Evolutionary conservation across 2,329 filamentous ascomycete genomes (phyloP).

Genomic region (Fusarium neocosmosporiellum): DNA sequence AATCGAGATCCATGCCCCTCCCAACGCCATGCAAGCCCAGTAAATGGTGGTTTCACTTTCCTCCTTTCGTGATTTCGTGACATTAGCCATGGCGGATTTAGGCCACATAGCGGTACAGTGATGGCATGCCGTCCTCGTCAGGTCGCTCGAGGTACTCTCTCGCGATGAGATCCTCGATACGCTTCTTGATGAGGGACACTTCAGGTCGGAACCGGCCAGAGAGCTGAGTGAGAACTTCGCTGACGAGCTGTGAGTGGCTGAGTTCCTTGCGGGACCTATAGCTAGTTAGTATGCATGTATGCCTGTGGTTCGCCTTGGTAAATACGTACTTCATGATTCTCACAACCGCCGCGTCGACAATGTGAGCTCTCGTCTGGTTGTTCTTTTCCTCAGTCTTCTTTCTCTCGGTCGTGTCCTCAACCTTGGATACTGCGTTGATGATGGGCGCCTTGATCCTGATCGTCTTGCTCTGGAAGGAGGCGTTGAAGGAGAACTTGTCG

Average conservation of each 20-base stretch:
- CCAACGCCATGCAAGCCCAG: conserved; percentile 39
- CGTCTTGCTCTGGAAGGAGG: conserved; percentile 82
- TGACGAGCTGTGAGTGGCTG: conserved; percentile 74
- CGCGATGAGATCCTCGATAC: conserved; percentile 81
- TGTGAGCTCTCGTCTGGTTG: conserved; percentile 75
- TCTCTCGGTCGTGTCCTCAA: conserved; percentile 78
- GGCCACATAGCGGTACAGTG: conserved; percentile 78
- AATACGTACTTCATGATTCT: conserved; percentile 84
- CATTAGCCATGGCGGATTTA: conserved; percentile 49
- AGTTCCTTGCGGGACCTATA: conserved; percentile 78
- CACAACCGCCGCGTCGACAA: conserved; percentile 81
- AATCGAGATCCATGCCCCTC: conserved; percentile 22
- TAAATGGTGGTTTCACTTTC: conserved; percentile 14
- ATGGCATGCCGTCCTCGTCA: conserved; percentile 72
- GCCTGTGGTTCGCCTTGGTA: background rate
- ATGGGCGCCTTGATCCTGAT: conserved; percentile 91
- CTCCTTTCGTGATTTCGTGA: conserved; percentile 41
- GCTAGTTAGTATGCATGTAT: conserved; percentile 20
- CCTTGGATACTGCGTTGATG: conserved; percentile 83
- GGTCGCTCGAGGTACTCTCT: conserved; percentile 80
- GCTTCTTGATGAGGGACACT: conserved; percentile 80
- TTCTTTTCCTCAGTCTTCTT: conserved; percentile 82
- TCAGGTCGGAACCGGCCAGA: conserved; percentile 79
- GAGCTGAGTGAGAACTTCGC: conserved; percentile 78
- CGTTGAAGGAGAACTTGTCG: conserved; percentile 86